Base-by-base conservation (phyloP, 495 filamentous ascomycete species). In the Podospora pseudocomata region DNA sequence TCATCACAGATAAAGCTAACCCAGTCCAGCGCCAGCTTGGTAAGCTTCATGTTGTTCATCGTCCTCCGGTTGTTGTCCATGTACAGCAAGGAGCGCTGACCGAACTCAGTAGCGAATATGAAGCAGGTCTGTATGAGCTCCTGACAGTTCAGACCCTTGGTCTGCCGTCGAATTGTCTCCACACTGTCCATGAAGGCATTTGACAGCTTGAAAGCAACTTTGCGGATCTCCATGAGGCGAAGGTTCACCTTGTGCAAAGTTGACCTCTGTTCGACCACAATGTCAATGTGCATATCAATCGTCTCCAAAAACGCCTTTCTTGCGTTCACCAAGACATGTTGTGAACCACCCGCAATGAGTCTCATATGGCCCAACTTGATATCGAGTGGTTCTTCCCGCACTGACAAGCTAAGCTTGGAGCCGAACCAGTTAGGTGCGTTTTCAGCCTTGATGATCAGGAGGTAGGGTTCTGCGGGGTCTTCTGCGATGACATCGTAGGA, bases 101-200 rank as follows among this genome's bases (percentile, higher is more conserved):
- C 95, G 75, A 99, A 99, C 74, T 99, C 95, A 2, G 95, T 97
- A 54, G 95, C 95, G 72, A 98, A 99, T 56, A 95, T 92, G 77
- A 98, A 99, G 79, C 94, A 99, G n/a, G 93, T 96, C 75, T 99
- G 95, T 70, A 99, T 93, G 28, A 99, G 84, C 71, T 99, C 95
- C 68, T 96, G 93, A 74, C 94, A 97, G 66, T 96, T 91, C 59
- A 96, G 84, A 2, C 88, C 91, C 67, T 86, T 84, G 20, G 92
- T 92, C 78, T 98, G 94, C 67, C 89, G 86, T 64, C 94, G 85
- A 68, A 98, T 94, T 63, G 91, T 90, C 71, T 94, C 92, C 65
- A 99, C 95, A 73, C 94, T 97, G 74, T 98, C 94, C 96, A 99
- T 98, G 77, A 98, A 98, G 13, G 94, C 91, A 80, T 97, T 97